phyloP scores from a whole-genome alignment of 345 rosid species.

The Pelargonium nanum region DNA sequence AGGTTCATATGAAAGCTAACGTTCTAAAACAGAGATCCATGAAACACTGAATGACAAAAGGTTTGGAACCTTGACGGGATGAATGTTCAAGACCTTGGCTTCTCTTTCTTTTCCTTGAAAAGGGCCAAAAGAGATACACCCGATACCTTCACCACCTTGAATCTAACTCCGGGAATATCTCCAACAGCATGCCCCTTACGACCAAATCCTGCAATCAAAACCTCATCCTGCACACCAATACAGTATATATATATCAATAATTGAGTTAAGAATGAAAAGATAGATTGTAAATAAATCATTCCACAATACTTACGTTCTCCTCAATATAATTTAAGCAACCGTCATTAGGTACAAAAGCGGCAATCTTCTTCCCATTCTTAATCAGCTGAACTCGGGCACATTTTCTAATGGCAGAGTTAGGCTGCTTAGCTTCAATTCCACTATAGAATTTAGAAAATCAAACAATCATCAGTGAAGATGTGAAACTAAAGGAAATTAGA shows the following conservation, averaged over 20 bases:
- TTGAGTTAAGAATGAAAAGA: neutral
- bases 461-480: neutral
- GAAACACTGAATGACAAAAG: too few species aligned
- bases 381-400: conserved; percentile 35
- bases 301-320: conserved; percentile 24
- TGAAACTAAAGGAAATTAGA: neutral
- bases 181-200: too few species aligned
- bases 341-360: conserved; percentile 36
- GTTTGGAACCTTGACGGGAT: too few species aligned
- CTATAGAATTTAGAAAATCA: conserved; percentile 13
- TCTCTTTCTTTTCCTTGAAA: too few species aligned
- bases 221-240: conserved; percentile 39
- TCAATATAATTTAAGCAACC: conserved; percentile 37
- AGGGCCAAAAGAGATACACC: conserved; percentile 63
- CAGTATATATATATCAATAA: too few species aligned
- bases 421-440: conserved; percentile 38
- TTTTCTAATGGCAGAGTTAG: conserved; percentile 38
- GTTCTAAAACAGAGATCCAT: too few species aligned
- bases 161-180: conserved; percentile 73
- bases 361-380: conserved; percentile 37
- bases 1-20: too few species aligned
- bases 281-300: neutral
- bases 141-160: conserved; percentile 69
- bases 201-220: too few species aligned
- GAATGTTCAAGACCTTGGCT: too few species aligned